Percentiles rank a stretch among this genome's conserved stretches.
These are phyloP conservation scores for Penicillium corylophilum DNA, from an alignment of 2,329 filamentous ascomycete genomes.

Conservation along the genomic window DNA sequence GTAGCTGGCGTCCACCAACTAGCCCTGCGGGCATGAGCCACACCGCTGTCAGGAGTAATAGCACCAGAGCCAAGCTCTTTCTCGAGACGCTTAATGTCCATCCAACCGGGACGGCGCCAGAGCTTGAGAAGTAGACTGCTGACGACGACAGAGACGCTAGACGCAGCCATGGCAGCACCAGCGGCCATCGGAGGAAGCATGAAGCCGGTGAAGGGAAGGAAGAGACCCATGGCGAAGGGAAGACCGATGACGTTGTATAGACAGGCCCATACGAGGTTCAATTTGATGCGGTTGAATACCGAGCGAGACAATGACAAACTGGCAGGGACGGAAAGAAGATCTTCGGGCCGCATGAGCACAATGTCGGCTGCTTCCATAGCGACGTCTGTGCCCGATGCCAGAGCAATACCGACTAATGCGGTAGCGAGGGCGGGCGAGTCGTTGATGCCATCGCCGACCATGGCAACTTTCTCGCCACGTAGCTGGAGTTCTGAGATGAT, in stretches of 20 bases:
- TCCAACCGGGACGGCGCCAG: conserved; percentile 83
- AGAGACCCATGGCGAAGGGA: conserved; percentile 95
- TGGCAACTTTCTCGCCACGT: conserved; percentile 76
- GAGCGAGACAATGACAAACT: conserved; percentile 75
- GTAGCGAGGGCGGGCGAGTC: conserved; percentile 93
- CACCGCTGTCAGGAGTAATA: conserved; percentile 14
- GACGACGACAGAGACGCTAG: conserved; percentile 83
- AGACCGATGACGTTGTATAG: conserved; percentile 88
- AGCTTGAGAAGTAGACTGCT: conserved; percentile 81
- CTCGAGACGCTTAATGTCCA: conserved; percentile 69
- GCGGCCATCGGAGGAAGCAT: conserved; percentile 88
- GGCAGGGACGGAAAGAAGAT: conserved; percentile 89
- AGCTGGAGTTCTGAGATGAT: conserved; percentile 78
- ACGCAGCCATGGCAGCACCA: conserved; percentile 88
- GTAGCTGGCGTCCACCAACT: conserved; percentile 34
- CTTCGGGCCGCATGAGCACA: conserved; percentile 88
- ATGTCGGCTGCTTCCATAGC: conserved; percentile 97
- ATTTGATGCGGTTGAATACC: conserved; percentile 90
- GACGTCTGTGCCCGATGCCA: conserved; percentile 89
- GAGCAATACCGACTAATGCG: conserved; percentile 88
- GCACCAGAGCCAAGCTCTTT: conserved; percentile 48
- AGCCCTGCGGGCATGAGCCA: conserved; percentile 17
- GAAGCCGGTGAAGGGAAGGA: conserved; percentile 82
- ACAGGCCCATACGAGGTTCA: conserved; percentile 91
- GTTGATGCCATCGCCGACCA: conserved; percentile 99